Conservation (phyloP, 495 filamentous ascomycete species). For the Penicillium coffeae region DNA sequence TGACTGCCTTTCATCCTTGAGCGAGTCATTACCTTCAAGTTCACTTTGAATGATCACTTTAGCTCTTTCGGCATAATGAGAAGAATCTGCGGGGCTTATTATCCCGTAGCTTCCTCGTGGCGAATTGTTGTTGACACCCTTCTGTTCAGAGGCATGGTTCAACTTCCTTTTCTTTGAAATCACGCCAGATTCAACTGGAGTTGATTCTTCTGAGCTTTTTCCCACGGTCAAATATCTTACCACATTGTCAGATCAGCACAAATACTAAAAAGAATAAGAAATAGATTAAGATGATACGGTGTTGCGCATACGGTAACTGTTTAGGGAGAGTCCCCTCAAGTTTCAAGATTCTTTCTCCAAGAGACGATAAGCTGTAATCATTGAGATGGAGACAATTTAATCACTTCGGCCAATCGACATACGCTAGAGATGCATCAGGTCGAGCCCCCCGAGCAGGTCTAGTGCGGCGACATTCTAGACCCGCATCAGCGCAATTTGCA, state of each 20-base stretch:
- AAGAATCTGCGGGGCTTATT: slow-evolving; percentile 12
- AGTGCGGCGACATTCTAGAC: slow-evolving; percentile 18
- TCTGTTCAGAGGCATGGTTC: background rate
- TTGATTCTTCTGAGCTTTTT: background rate
- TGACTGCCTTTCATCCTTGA: slow-evolving; percentile 17
- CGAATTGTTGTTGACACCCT: slow-evolving; percentile 4
- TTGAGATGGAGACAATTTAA: background rate
- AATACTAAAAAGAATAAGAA: too few relatives aligned
- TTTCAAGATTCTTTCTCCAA: slow-evolving; percentile 14
- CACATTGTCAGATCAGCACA: too few relatives aligned
- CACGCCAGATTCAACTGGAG: background rate
- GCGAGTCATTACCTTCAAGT: slow-evolving; percentile 15
- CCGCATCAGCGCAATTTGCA: slow-evolving; percentile 24
- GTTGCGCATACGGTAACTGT: too few relatives aligned
- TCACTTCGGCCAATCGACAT: background rate
- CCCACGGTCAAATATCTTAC: too few relatives aligned
- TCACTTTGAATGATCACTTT: slow-evolving; percentile 21
- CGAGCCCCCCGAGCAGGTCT: slow-evolving; percentile 12
- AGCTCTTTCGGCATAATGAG: slow-evolving; percentile 27
- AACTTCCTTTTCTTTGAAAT: slow-evolving; percentile 8
- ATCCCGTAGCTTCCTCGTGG: slow-evolving; percentile 4
- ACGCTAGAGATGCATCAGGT: slow-evolving; percentile 10
- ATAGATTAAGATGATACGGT: too few relatives aligned
- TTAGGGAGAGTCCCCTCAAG: slow-evolving; percentile 15
- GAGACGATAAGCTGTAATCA: slow-evolving; percentile 1